A percentile compares a stretch with the other conserved stretches of the same genome.
phyloP scores from a whole-genome alignment of 2,329 filamentous ascomycete species.

The Huntiella bhutanensis region DNA sequence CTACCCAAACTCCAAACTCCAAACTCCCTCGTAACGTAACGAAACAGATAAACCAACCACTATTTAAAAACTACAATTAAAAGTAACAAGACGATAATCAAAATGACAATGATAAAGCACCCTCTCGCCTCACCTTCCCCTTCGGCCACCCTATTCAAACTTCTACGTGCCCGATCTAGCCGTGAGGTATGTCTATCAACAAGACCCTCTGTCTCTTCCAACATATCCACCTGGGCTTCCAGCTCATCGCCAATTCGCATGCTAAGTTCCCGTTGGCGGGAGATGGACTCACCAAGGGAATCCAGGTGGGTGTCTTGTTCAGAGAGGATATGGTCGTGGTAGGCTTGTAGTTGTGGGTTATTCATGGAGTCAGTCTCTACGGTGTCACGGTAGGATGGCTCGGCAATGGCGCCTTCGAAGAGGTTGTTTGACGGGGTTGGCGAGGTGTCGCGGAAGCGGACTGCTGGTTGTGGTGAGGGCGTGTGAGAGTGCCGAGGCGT shows the following conservation, averaged over 20 bases:
- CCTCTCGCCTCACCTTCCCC: conserved; percentile 74
- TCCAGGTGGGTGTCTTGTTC: conserved; percentile 94
- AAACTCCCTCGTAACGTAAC: too few species aligned
- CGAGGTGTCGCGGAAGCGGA: conserved; percentile 57
- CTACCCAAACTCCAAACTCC: too few species aligned
- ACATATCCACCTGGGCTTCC: conserved; percentile 69
- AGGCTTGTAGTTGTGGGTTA: conserved; percentile 75
- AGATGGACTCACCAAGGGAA: conserved; percentile 64
- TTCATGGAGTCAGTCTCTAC: conserved; percentile 39
- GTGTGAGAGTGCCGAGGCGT: conserved; percentile 24
- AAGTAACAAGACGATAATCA: conserved; percentile 68
- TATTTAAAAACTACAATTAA: conserved; percentile 69
- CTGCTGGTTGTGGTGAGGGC: conserved; percentile 29
- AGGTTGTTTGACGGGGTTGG: conserved; percentile 18
- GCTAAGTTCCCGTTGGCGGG: conserved; percentile 74
- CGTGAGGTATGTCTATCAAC: conserved; percentile 65
- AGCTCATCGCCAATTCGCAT: conserved; percentile 95
- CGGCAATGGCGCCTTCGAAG: background rate
- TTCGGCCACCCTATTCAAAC: conserved; percentile 52
- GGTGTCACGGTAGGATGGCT: conserved; percentile 26
- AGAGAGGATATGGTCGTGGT: conserved; percentile 62
- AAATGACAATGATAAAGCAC: conserved; percentile 58
- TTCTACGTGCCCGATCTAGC: conserved; percentile 53
- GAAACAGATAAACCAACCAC: background rate
- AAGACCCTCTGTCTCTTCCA: conserved; percentile 73